A percentile compares a stretch with the other conserved stretches of the same genome.
These are phyloP conservation scores for Globisporangium paddicum DNA, from an alignment of 352 stramenopile genomes.

Conservation along the genomic window DNA sequence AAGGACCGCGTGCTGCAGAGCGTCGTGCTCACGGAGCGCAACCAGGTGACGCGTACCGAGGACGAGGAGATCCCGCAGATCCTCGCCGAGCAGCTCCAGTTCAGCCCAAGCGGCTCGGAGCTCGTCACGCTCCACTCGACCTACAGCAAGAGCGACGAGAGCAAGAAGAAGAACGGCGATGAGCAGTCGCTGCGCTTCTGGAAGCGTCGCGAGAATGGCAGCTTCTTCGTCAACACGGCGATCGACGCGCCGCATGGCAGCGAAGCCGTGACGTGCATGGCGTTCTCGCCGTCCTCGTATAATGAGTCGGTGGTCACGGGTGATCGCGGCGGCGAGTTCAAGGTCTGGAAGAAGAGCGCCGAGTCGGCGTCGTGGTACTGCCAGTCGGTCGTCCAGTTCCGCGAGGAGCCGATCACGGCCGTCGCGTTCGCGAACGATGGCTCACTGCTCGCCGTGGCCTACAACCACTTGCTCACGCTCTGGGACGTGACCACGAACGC, in stretches of 20 bases:
- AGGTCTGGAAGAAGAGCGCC: conserved; percentile 66
- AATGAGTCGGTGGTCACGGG: conserved; percentile 55
- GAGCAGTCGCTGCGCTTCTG: conserved; percentile 75
- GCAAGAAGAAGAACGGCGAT: conserved; percentile 20
- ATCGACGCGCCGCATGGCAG: conserved; percentile 75
- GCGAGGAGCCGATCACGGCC: conserved; percentile 57
- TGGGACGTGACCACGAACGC: conserved; percentile 79
- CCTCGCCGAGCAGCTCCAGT: conserved; percentile 43
- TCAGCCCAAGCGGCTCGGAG: conserved; percentile 43
- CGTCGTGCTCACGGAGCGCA: conserved; percentile 70
- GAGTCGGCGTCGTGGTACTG: conserved; percentile 56
- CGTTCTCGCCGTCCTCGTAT: conserved; percentile 39
- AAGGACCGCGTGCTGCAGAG: conserved; percentile 71
- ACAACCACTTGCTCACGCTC: conserved; percentile 74
- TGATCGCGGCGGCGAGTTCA: conserved; percentile 70
- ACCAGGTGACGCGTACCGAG: conserved; percentile 79
- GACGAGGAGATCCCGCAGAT: conserved; percentile 52
- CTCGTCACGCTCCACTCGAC: conserved; percentile 60
- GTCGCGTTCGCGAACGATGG: conserved; percentile 71
- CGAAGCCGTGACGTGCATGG: conserved; percentile 41
- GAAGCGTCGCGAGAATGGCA: conserved; percentile 64
- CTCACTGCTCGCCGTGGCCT: conserved; percentile 81
- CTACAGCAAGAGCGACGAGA: conserved; percentile 9
- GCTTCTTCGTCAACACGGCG: conserved; percentile 78
- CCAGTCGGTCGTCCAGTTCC: conserved; percentile 75